Base-by-base conservation (phyloP, 306 rosid genomes). In the Vigna nakashimae region DNA sequence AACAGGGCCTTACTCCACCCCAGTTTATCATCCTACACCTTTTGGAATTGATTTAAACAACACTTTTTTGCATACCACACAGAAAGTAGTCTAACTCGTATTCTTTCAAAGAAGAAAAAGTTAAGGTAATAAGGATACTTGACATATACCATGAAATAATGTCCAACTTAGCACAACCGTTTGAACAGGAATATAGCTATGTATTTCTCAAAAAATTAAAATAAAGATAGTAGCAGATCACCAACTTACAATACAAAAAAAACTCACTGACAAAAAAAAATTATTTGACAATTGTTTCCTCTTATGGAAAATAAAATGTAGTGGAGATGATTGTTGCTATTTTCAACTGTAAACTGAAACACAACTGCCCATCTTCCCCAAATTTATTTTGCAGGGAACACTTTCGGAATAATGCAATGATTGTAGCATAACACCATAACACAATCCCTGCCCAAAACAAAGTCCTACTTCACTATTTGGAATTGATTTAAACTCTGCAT, bases 321-420 rank as follows among this genome's bases (percentile, higher is more conserved):
- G 87, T 76, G 87, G 42, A 66, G 86, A 87, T 87, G 93, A 89
- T 87, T 87, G 87, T 85, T 85, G 86, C 74, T 5, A 51, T 51
- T 83, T 77, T 78, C 84, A 85, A 84, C 1, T 15, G 22, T 3
- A 36, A n/a, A 55, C 49, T 85, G 89, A 85, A 87, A 80, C 43
- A 69, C 91, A 89, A 82, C 86, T 89, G 87, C 88, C 89, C 93
- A 85, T 59, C 87, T 79, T 85, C 84, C 80, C 93, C 84, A 66
- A 51, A 34, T 87, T 13, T 10, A 78, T 87, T 8, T 85, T 64
- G 86, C 93, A 85, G 83, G 79, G 82, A 87, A 87, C 58, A 70
- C 90, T 85, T 85, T 87, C 86, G 80, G 86, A 57, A 60, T 78
- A 82, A 79, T 68, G 89, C 91, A 87, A n/a, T 69, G 69, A 43